Evolutionary conservation across 1,284 basidiomycete species (phyloP), one percentile per base, ranked within the genome.

Genomic region (Ganoderma boninense): DNA sequence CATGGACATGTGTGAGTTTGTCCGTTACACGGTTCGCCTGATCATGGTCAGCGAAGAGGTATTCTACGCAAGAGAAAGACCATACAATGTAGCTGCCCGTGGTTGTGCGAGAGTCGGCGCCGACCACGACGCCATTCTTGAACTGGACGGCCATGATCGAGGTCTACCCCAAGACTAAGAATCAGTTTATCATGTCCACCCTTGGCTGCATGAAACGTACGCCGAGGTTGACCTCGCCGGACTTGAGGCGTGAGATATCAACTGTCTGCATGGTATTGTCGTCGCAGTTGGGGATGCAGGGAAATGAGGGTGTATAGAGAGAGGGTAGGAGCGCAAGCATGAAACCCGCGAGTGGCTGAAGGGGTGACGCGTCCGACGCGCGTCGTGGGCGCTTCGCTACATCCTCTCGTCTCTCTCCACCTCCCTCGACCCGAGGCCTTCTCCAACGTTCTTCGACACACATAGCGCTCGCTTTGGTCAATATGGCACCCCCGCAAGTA

Each of bases 121-220:
- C 98, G 71, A 99, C 92, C 74, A 99, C 92, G 69, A 99, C 97
- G 64, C 97, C 97, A 54, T 91, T 92, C 57, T 96, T 89, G 85
- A 99, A 99, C 76, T 97, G 95, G 74, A 99, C 97, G 66, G 97
- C 97, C 98, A 99, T 99, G 83, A 99, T 99, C 62, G 97, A 99
- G 67, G 97, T 99, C 94, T 97, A 60, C 65, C 44, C 6, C 62
- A n/a, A 35, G 61, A 32, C 42, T 43, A 14, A 35, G 13, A 2
- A 60, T 44, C 57, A 56, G 20, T 64, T 6, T 40, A 13, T 26
- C 13, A 18, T 13, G 18, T 64, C 4, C 18, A 49, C 8, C 2
- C 11, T 14, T 26, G 26, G 38, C 43, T n/a, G 13, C 11, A 59
- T n/a, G 44, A 32, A 10, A 87, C 95, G 75, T 82, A 97, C 96